phyloP scores from a whole-genome alignment of 2,329 filamentous ascomycete genomes.

The Apiospora pterosperma region DNA sequence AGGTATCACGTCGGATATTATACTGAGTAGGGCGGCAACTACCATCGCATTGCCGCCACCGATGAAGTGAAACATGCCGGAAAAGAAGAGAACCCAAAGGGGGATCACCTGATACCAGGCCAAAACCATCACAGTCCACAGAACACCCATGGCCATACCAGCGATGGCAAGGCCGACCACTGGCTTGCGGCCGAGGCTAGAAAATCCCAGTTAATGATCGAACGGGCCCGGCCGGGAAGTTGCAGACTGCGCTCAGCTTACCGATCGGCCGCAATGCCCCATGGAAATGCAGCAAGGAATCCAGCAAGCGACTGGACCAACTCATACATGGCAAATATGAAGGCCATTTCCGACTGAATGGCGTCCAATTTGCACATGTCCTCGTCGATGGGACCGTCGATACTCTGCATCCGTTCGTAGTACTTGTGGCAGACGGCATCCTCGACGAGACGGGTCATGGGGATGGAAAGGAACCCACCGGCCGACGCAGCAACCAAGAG shows the following conservation, averaged over 20 bases:
- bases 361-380: constrained; percentile 29
- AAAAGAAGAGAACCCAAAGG: constrained; percentile 29
- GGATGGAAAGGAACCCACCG: constrained; percentile 27
- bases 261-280: constrained; percentile 34
- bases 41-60: constrained; percentile 33
- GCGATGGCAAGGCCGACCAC: constrained; percentile 28
- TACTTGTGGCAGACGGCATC: constrained; percentile 35
- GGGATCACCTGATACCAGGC: constrained; percentile 30
- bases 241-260: constrained; percentile 10
- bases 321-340: constrained; percentile 27
- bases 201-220: not conserved
- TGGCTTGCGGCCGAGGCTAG: constrained; percentile 32
- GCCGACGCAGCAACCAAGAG: constrained; percentile 28
- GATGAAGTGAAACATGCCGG: constrained; percentile 27
- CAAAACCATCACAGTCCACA: constrained; percentile 28
- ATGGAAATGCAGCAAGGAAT: constrained; percentile 33
- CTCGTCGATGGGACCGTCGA: constrained; percentile 30
- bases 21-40: constrained; percentile 28
- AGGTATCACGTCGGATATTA: constrained; percentile 33
- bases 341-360: constrained; percentile 33
- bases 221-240: not conserved
- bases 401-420: constrained; percentile 23
- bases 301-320: constrained; percentile 28
- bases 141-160: constrained; percentile 24
- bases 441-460: constrained; percentile 31